These are phyloP conservation scores for Plasmodium yoelii DNA, from an alignment of 169 alveolate species.

Conservation along the genomic window DNA sequence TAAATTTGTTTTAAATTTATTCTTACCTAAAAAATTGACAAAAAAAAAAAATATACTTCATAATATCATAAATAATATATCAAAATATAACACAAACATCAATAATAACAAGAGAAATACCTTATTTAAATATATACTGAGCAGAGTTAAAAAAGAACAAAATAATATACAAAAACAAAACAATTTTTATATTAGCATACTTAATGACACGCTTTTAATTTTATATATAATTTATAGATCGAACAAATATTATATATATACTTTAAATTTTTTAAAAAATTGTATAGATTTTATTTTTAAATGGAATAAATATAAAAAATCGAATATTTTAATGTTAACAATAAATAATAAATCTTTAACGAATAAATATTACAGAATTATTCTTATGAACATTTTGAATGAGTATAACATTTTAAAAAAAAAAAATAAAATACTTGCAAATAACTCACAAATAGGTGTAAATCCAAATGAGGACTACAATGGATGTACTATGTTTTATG, in stretches of 20 bases:
- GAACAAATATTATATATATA: neutral
- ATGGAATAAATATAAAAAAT: conserved; percentile 1
- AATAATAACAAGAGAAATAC: neutral
- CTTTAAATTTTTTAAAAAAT: conserved; percentile 18
- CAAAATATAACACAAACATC: neutral
- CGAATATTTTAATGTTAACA: neutral
- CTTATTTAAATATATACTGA: neutral
- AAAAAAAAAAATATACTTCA: neutral
- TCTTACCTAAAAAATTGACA: conserved; percentile 18
- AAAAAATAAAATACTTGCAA: neutral
- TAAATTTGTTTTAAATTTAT: conserved; percentile 2
- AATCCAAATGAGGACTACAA: neutral
- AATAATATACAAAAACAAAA: neutral
- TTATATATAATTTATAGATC: conserved; percentile 7
- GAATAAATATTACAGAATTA: conserved; percentile 5
- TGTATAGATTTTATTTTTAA: conserved; percentile 36
- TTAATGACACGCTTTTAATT: conserved; percentile 14
- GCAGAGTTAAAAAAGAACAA: neutral
- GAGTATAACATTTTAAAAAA: conserved; percentile 20
- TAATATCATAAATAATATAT: too few species aligned
- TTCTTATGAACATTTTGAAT: neutral
- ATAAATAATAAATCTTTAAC: neutral
- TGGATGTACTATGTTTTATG: neutral
- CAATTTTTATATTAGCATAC: neutral
- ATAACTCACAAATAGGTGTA: neutral